A percentile compares a stretch with the other conserved stretches of the same genome.
Evolutionary conservation across 2,329 filamentous ascomycete species (phyloP).

Genomic region (Dactylellina parvicollis): DNA sequence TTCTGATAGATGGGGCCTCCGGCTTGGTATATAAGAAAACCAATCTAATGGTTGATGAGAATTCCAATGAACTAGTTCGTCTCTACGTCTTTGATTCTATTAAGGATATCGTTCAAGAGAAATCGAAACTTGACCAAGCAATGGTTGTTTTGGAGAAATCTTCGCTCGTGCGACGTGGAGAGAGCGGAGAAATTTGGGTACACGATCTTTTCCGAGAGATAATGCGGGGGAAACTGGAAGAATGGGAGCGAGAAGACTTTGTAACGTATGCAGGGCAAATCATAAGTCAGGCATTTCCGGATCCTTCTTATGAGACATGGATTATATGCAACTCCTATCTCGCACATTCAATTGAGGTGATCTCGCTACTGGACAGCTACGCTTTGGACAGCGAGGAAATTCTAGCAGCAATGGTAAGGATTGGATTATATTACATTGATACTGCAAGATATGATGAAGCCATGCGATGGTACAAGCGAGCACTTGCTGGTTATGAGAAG

Average conservation of each 20-base stretch:
- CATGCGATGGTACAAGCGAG: constrained; percentile 17
- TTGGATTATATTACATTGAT: not conserved
- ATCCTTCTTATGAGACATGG: not conserved
- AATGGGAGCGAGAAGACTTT: not conserved
- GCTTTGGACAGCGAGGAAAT: not conserved
- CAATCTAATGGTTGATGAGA: not conserved
- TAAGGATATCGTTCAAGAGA: not conserved
- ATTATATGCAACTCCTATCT: constrained; percentile 7
- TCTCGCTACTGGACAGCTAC: not conserved
- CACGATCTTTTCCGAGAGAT: constrained; percentile 24
- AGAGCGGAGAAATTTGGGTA: constrained; percentile 18
- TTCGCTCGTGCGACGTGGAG: constrained; percentile 10
- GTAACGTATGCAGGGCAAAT: constrained; percentile 2
- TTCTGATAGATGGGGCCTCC: constrained; percentile 14
- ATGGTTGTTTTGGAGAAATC: constrained; percentile 13
- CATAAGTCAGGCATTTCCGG: not conserved
- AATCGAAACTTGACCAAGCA: not conserved
- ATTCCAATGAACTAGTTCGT: not conserved
- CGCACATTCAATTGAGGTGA: not conserved
- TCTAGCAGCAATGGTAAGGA: not conserved
- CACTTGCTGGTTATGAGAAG: constrained; percentile 33
- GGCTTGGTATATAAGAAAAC: not conserved
- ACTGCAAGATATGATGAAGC: constrained; percentile 33
- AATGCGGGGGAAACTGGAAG: constrained; percentile 1
- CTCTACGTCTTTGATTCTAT: not conserved